These are phyloP conservation scores for Micractinium conductrix DNA, from an alignment of 139 green algal species.

Conservation along the genomic window DNA sequence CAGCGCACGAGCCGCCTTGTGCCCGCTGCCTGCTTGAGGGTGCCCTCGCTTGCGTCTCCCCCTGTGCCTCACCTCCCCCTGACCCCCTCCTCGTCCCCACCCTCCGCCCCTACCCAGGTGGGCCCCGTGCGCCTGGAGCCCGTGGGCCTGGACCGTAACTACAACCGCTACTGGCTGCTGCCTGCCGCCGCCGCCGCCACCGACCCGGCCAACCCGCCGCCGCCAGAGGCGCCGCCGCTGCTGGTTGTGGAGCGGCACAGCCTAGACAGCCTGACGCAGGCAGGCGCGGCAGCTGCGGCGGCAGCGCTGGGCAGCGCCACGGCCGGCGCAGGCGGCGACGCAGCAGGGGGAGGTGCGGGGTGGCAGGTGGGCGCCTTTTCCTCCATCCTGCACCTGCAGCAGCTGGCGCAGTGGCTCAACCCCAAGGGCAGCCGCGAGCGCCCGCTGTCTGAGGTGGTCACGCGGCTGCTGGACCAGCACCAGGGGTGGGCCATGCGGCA, in stretches of 20 bases:
- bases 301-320: not conserved
- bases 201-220: not conserved
- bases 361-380: conserved; percentile 49
- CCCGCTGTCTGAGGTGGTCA: conserved; percentile 34
- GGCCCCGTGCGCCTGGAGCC: conserved; percentile 33
- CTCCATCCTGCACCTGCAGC: conserved; percentile 19
- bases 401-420: conserved; percentile 52
- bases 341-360: not conserved
- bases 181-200: conserved; percentile 20
- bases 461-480: conserved; percentile 12
- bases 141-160: conserved; percentile 67
- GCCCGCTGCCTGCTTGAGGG: too few species aligned
- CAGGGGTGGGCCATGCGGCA: conserved; percentile 20
- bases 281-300: conserved; percentile 1
- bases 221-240: conserved; percentile 4
- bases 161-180: conserved; percentile 71
- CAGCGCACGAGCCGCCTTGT: too few species aligned
- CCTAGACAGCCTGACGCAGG: conserved; percentile 1
- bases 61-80: too few species aligned
- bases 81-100: too few species aligned
- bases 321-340: not conserved
- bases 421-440: conserved; percentile 45
- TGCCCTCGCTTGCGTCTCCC: not conserved
- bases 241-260: conserved; percentile 34
- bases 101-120: not conserved